A percentile compares a stretch with the other conserved stretches of the same genome.
phyloP scores from a whole-genome alignment of 73 alveolate species.

The Paramecium bursaria region DNA sequence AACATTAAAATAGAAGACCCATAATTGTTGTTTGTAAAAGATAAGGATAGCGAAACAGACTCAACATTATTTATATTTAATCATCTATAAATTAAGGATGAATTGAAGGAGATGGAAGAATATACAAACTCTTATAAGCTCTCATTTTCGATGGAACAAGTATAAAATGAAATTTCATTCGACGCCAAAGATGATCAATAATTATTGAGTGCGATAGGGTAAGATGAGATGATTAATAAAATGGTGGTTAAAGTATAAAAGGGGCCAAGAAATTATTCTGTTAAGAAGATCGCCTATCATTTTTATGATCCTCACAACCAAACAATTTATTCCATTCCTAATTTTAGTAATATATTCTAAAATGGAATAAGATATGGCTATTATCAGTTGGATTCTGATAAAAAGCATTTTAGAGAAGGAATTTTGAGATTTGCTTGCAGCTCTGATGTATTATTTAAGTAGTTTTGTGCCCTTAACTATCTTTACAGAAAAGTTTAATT shows the following conservation, averaged over 20 bases:
- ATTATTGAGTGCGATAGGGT: too few relatives aligned
- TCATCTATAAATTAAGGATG: conserved; percentile 33
- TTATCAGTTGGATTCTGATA: conserved; percentile 23
- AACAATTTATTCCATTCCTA: conserved; percentile 60
- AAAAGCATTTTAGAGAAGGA: conserved; percentile 68
- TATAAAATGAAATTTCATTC: conserved; percentile 18
- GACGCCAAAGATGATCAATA: background rate
- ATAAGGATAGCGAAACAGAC: background rate
- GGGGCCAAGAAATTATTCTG: conserved; percentile 63
- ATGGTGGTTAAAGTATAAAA: conserved; percentile 27
- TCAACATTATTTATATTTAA: conserved; percentile 46
- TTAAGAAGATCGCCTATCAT: conserved; percentile 60
- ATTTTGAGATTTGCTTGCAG: conserved; percentile 68
- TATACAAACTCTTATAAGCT: conserved; percentile 54
- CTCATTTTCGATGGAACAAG: conserved; percentile 37
- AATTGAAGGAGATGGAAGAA: conserved; percentile 19
- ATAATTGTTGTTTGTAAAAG: conserved; percentile 48
- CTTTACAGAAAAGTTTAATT: conserved; percentile 19
- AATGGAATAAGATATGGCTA: conserved; percentile 64
- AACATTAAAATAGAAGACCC: conserved; percentile 68
- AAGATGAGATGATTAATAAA: conserved; percentile 25
- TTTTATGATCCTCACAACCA: conserved; percentile 70
- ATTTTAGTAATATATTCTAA: conserved; percentile 59
- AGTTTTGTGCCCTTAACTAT: conserved; percentile 51
- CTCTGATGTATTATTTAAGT: conserved; percentile 62